Evolutionary conservation across 345 rosid genomes (phyloP).

Genomic region (Rhodomyrtus tomentosa): DNA sequence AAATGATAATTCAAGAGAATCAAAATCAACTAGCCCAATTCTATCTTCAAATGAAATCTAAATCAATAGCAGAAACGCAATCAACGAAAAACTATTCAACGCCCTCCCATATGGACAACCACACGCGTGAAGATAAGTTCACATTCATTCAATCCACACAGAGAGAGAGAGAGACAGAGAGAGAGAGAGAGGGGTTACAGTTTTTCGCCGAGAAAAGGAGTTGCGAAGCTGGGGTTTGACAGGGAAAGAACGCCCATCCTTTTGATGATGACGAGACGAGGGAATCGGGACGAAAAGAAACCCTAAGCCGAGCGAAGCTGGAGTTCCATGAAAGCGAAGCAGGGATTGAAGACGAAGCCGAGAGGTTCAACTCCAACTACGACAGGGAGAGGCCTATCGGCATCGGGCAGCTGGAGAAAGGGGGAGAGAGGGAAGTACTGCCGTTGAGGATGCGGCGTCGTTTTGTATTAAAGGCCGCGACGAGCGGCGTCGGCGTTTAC

Average conservation of each 20-base stretch:
- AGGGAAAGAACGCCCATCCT: constrained; percentile 49
- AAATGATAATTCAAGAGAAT: not conserved
- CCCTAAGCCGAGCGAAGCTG: not conserved
- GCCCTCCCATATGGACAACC: not conserved
- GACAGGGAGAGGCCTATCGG: not conserved
- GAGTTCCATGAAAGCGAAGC: not conserved
- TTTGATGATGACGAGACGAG: not conserved
- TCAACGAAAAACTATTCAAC: not conserved
- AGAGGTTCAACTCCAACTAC: not conserved
- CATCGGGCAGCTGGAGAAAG: not conserved
- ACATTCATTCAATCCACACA: not conserved
- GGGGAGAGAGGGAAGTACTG: not conserved
- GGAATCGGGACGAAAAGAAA: not conserved
- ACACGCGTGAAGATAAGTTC: not conserved
- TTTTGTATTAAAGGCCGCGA: not conserved
- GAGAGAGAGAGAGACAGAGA: not conserved
- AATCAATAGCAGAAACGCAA: not conserved
- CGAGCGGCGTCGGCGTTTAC: not conserved
- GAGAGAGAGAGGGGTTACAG: constrained; percentile 24
- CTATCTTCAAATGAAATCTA: not conserved
- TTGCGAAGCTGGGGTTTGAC: constrained; percentile 34
- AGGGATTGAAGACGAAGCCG: not conserved
- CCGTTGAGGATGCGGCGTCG: not conserved
- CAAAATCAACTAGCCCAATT: not conserved
- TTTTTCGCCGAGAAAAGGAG: constrained; percentile 31